A percentile compares a stretch with the other conserved stretches of the same genome.
Conservation (phyloP, 768 basidiomycete genomes). For the Lyophyllum atratum region DNA sequence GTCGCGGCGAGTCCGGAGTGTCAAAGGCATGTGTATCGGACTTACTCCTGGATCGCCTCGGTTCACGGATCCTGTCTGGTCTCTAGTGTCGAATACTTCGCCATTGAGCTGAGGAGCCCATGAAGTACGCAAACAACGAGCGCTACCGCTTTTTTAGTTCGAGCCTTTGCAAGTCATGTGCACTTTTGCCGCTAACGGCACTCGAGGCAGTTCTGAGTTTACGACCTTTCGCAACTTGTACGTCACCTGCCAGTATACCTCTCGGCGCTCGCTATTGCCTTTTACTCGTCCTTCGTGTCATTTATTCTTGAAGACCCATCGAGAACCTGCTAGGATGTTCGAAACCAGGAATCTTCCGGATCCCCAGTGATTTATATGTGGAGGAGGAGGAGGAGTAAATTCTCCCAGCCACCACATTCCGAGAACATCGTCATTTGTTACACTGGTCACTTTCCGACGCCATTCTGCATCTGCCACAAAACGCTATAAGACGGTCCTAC, state of each 20-base stretch:
- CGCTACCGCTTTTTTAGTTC: not conserved
- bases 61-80: not conserved
- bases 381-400: too few species aligned
- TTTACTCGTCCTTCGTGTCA: not conserved
- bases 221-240: not conserved
- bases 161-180: not conserved
- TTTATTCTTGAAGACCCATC: not conserved
- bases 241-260: not conserved
- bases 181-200: not conserved
- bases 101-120: not conserved
- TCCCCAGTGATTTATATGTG: not conserved
- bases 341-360: not conserved
- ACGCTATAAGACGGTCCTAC: slow-evolving; percentile 10
- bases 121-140: not conserved
- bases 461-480: not conserved
- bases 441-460: not conserved
- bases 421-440: slow-evolving; percentile 5
- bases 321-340: not conserved
- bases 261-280: not conserved
- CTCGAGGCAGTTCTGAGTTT: too few species aligned
- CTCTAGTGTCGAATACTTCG: not conserved
- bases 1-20: slow-evolving; percentile 15
- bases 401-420: slow-evolving; percentile 7
- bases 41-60: slow-evolving; percentile 8
- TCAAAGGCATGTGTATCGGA: slow-evolving; percentile 10